Base-by-base conservation (phyloP, 345 rosid genomes). In the Populus deltoides region DNA sequence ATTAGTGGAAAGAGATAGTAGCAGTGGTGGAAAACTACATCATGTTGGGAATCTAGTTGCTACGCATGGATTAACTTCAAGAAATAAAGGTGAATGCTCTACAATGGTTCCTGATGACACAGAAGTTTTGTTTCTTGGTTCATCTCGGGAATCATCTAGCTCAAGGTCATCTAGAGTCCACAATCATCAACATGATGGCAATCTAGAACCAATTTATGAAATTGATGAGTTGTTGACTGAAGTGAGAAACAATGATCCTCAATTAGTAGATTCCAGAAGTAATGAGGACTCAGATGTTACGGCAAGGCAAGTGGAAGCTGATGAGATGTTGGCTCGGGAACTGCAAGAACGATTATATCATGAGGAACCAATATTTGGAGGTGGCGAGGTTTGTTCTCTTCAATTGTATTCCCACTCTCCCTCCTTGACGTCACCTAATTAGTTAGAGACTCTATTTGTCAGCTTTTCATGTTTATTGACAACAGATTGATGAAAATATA, bases 241-340 rank as follows among this genome's bases (percentile, higher is more conserved):
- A 67, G 80, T 71, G 73, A 82, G 89, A 68, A 66, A 27, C 47
- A 62, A 45, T 49, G 49, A 71, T 38, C 67, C 80, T 35, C 80
- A 24, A 78, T 74, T 73, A 74, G 31, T 51, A 45, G 86, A 79
- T 78, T 75, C 77, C 45, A 63, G 75, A 16, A 75, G 79, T 79
- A 86, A 82, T 68, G 82, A 77, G 72, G 90, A 84, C 55, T 85
- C 84, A 47, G 88, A 88, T 82, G 83, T 85, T 73, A 89, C 86
- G 83, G 88, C 86, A 69, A 89, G 93, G 84, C 99, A 96, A 83
- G 72, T 96, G 31, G 97, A 93, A 87, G 99, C 92, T 22, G 99
- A 96, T 88, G 97, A 92, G 86, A 84, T 77, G 49, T 70, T 96
- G 81, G 99, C 98, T 68, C 92, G 88, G 82, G 97, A 89, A 83